These are phyloP conservation scores for Nemania bipapillata DNA, from an alignment of 2,329 filamentous ascomycete species.

Conservation along the genomic window DNA sequence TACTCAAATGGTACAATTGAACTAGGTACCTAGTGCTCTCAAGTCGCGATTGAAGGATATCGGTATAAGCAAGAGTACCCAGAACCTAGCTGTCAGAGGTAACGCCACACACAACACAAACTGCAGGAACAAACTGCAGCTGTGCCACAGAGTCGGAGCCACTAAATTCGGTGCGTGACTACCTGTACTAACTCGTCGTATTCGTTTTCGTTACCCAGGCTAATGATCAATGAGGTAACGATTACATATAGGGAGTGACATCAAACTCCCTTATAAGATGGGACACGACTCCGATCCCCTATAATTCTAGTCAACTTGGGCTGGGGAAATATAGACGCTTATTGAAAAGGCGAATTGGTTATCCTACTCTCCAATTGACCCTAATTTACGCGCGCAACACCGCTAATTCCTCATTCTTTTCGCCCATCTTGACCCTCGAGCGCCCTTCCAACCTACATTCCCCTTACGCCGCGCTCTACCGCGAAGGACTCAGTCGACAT, in stretches of 20 bases:
- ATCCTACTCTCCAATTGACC: conserved; percentile 10
- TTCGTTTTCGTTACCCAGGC: conserved; percentile 35
- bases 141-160: background rate
- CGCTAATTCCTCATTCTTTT: background rate
- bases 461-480: background rate
- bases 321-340: background rate
- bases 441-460: background rate
- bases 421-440: background rate
- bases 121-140: background rate
- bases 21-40: background rate
- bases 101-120: too few relatives aligned
- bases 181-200: conserved; percentile 16
- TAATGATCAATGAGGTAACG: background rate
- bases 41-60: background rate
- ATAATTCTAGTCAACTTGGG: conserved; percentile 4
- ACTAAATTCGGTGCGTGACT: background rate
- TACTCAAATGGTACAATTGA: too few relatives aligned
- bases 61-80: background rate
- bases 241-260: background rate
- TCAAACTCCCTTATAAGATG: background rate
- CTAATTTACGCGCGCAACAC: background rate
- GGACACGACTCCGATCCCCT: background rate
- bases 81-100: background rate
- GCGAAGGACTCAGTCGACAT: conserved; percentile 15
- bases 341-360: background rate